Base-by-base conservation (phyloP, 768 basidiomycete genomes). In the Mycena sanguinolenta region DNA sequence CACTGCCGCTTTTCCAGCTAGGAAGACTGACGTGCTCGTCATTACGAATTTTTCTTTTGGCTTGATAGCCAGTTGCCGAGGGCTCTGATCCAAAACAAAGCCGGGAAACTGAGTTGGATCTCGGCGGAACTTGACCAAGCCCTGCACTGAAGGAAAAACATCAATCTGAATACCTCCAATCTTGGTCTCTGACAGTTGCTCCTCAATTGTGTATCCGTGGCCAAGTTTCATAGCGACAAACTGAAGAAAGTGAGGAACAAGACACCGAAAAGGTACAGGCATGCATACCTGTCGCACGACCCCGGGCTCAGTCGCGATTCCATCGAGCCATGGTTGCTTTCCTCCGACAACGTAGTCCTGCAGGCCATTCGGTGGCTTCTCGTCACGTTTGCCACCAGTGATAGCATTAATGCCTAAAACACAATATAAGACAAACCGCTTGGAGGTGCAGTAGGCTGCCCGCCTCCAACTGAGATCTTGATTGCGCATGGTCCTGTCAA, bases 331-430 rank as follows among this genome's bases (percentile, higher is more conserved):
- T 2, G 34, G n/a, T 39, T 63, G 34, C 49, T 38, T 62, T 19
- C 60, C 60, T 52, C 60, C 60, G 32, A 62, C 32, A 7, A 50
- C 46, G 36, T 62, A 62, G 46, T 62, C 60, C 38, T 62, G 60
- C n/a, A 50, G 28, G 21, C 60, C 60, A 17, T 62, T 52, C 21
- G 46, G 46, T 21, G 60, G 49, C 16, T 50, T 17, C 46, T 62
- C 32, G 34, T 49, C 17, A 7, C 34, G 60, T 27, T 62, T 23
- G 5, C 28, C 32, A 21, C 60, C 60, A 32, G 60, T 62, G 17
- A 62, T 62, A 4, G 60, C 30, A 50, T 62, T 62, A n/a, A 62
- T 36, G 6, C 46, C 46, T 50, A 32, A 3, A 34, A 9, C 34
- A 34, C 10, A 34, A 34, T 21, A 17, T 13, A n/a, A 49, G 13